Evolutionary conservation across 495 filamentous ascomycete genomes (phyloP).

Genomic region (Neurospora pannonica): DNA sequence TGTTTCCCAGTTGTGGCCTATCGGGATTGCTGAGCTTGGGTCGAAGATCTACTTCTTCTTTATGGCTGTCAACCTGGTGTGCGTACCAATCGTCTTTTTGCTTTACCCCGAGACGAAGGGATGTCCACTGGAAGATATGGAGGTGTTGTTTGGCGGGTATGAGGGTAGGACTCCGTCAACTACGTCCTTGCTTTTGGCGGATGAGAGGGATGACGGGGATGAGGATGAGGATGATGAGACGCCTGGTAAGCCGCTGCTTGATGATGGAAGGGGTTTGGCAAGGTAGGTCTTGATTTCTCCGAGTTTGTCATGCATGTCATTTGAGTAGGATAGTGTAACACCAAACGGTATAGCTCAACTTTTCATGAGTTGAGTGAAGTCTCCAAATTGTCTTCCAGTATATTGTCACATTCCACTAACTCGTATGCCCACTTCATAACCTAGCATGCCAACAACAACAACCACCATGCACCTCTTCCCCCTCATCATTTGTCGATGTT

Average conservation of each 20-base stretch:
- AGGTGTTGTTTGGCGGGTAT: conserved; percentile 32
- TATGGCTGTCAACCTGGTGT: conserved; percentile 43
- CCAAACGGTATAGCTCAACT: background rate
- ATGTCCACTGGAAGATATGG: conserved; percentile 44
- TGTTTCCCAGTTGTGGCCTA: conserved; percentile 42
- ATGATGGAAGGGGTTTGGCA: background rate
- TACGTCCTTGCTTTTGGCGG: background rate
- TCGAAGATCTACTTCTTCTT: conserved; percentile 53
- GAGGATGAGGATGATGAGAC: background rate
- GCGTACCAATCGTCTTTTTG: conserved; percentile 37
- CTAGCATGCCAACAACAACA: background rate
- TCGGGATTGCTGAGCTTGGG: conserved; percentile 41
- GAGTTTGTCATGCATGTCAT: background rate
- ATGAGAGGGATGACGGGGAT: background rate
- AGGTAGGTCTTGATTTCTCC: background rate
- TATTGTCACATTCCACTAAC: background rate
- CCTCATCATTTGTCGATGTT: no score
- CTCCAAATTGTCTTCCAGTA: background rate
- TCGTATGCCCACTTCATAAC: no score
- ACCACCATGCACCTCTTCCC: background rate
- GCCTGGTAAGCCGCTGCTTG: background rate
- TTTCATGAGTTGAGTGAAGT: background rate
- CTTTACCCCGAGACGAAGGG: conserved; percentile 49
- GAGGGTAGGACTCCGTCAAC: background rate
- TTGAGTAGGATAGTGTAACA: background rate